A percentile compares a stretch with the other conserved stretches of the same genome.
Conservation (phyloP, 148 eudicot species). For the Fagopyrum tataricum region DNA sequence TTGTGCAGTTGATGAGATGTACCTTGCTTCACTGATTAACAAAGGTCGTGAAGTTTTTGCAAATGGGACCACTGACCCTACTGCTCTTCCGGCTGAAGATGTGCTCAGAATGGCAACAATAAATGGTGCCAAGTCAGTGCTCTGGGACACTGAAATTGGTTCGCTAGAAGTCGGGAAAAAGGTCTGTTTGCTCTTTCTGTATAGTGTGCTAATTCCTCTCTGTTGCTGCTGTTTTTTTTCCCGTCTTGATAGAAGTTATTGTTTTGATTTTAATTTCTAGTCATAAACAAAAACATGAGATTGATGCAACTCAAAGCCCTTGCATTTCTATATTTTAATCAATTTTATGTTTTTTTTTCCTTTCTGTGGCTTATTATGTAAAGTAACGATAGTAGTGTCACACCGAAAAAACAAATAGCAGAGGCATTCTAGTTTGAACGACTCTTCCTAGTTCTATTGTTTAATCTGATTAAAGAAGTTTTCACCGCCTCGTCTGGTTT, state of each 20-base stretch:
- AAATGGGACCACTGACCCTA: conserved; percentile 81
- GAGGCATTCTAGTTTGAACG: not conserved
- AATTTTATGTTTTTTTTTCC: not conserved
- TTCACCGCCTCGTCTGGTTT: not conserved
- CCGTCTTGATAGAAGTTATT: not conserved
- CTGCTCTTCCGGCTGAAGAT: conserved; percentile 72
- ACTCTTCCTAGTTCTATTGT: not conserved
- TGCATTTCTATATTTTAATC: not conserved
- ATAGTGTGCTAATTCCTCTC: not conserved
- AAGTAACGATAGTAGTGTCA: too few species aligned
- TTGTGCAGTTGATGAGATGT: conserved; percentile 92
- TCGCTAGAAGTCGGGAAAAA: conserved; percentile 92
- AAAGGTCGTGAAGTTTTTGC: conserved; percentile 71
- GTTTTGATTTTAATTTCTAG: not conserved
- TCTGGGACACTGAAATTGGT: conserved; percentile 89
- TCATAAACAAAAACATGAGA: not conserved
- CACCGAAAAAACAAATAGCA: not conserved
- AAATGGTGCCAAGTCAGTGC: conserved; percentile 80
- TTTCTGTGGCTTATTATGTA: not conserved
- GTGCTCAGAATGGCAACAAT: conserved; percentile 81
- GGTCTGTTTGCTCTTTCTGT: conserved; percentile 28
- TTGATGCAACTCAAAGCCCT: not conserved
- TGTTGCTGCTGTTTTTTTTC: not conserved
- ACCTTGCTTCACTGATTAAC: conserved; percentile 88
- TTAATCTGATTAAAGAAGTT: not conserved